A percentile compares a stretch with the other conserved stretches of the same genome.
phyloP scores from a whole-genome alignment of 2,329 filamentous ascomycete genomes.

The Phoma sp. region DNA sequence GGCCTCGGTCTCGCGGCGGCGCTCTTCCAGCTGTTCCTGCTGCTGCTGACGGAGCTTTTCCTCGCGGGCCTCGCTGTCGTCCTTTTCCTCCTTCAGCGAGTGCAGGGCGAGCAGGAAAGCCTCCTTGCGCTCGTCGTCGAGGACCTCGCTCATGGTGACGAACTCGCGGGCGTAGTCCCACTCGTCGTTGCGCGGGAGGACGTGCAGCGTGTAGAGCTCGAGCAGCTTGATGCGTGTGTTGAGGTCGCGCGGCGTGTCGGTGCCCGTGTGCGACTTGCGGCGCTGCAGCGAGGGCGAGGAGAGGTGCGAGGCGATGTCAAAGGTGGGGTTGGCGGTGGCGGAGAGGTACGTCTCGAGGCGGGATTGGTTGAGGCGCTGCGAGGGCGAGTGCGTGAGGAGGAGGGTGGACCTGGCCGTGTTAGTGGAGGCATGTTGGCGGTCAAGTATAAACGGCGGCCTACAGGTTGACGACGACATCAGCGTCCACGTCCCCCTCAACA shows the following conservation, averaged over 20 bases:
- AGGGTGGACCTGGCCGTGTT: slow-evolving; percentile 73
- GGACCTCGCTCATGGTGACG: slow-evolving; percentile 80
- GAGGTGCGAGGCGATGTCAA: slow-evolving; percentile 73
- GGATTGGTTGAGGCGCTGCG: slow-evolving; percentile 83
- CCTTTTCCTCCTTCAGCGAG: slow-evolving; percentile 81
- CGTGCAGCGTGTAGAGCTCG: slow-evolving; percentile 93
- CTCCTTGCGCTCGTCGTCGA: slow-evolving; percentile 91
- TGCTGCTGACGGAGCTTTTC: slow-evolving; percentile 68
- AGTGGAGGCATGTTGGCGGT: slow-evolving; percentile 7
- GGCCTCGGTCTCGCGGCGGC: slow-evolving; percentile 52
- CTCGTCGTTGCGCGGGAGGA: slow-evolving; percentile 90
- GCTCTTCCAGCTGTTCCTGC: slow-evolving; percentile 60
- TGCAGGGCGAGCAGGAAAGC: slow-evolving; percentile 87
- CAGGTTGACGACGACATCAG: slow-evolving; percentile 91
- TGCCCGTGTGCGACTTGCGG: slow-evolving; percentile 60
- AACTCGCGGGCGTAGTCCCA: slow-evolving; percentile 97
- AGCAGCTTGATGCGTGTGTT: slow-evolving; percentile 88
- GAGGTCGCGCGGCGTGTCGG: slow-evolving; percentile 83
- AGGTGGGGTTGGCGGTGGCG: slow-evolving; percentile 72
- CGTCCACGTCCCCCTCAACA: slow-evolving; percentile 87
- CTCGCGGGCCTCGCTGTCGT: slow-evolving; percentile 70
- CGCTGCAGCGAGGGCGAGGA: slow-evolving; percentile 50
- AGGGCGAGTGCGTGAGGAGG: slow-evolving; percentile 84
- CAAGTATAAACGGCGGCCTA: slow-evolving; percentile 76
- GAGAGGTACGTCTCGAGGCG: slow-evolving; percentile 89